A percentile compares a stretch with the other conserved stretches of the same genome.
Evolutionary conservation across 768 basidiomycete genomes (phyloP).

Genomic region (Lentinus tigrinus): DNA sequence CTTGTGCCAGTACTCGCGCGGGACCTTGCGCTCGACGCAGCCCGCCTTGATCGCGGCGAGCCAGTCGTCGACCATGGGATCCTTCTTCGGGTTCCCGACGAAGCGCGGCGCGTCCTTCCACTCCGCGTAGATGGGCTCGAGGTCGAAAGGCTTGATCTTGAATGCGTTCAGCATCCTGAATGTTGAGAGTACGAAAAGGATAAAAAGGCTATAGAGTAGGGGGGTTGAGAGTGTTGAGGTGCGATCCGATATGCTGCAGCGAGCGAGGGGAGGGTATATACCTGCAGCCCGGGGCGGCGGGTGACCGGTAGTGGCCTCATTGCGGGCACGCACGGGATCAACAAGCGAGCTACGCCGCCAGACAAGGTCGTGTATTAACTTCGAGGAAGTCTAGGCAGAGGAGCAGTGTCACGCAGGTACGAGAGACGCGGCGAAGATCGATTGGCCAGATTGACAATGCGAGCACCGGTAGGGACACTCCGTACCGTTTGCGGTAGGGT

Average conservation of each 20-base stretch:
- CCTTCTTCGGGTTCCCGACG: conserved; percentile 66
- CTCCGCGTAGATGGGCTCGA: conserved; percentile 61
- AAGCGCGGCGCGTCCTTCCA: conserved; percentile 72
- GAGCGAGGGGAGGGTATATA: conserved; percentile 1
- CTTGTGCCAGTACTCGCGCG: conserved; percentile 82
- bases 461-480: not conserved
- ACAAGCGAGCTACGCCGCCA: not conserved
- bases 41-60: conserved; percentile 68
- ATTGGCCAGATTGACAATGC: not conserved
- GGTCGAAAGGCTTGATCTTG: conserved; percentile 76
- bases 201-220: not conserved
- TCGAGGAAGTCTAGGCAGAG: not conserved
- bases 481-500: not conserved
- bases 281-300: not conserved
- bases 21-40: conserved; percentile 68
- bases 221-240: not conserved
- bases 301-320: conserved; percentile 2
- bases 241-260: not conserved
- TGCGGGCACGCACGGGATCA: conserved; percentile 3
- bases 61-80: conserved; percentile 71
- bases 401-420: not conserved
- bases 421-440: not conserved
- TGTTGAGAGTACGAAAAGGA: not conserved
- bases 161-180: conserved; percentile 57
- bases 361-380: not conserved